Evolutionary conservation across 257 asterid genomes (phyloP).

Genomic region (Solanum virginianum): DNA sequence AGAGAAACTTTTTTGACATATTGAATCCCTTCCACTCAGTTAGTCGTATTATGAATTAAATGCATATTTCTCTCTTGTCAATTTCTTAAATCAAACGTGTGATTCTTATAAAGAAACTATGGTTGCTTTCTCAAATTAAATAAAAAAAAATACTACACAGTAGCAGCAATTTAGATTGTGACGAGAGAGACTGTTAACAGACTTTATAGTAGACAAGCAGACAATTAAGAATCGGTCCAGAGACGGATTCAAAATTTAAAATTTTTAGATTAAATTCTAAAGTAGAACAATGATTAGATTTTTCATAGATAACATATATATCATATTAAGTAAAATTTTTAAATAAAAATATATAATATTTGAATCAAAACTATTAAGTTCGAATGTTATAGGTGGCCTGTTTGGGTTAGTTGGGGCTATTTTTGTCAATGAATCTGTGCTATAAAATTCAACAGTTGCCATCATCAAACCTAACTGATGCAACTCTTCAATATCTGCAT

Average conservation of each 20-base stretch:
- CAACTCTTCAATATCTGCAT: neutral
- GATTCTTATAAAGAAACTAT: neutral
- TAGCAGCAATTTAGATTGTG: neutral
- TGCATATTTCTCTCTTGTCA: neutral
- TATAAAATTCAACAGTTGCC: neutral
- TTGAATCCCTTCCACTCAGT: neutral
- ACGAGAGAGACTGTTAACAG: neutral
- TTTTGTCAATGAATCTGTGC: neutral
- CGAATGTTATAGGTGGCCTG: neutral
- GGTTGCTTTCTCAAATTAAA: neutral
- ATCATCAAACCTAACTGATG: neutral
- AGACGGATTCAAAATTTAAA: neutral
- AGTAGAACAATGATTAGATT: neutral
- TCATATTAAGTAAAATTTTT: neutral
- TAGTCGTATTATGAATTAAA: neutral
- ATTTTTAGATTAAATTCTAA: neutral
- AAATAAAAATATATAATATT: neutral
- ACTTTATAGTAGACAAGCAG: neutral
- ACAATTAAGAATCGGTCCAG: neutral
- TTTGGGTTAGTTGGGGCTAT: neutral
- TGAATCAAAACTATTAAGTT: neutral
- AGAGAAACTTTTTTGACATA: neutral
- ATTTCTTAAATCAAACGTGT: neutral
- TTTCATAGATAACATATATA: neutral
- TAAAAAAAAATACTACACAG: neutral